Base-by-base conservation (phyloP, 352 stramenopile genomes). In the Pythium volutum region DNA sequence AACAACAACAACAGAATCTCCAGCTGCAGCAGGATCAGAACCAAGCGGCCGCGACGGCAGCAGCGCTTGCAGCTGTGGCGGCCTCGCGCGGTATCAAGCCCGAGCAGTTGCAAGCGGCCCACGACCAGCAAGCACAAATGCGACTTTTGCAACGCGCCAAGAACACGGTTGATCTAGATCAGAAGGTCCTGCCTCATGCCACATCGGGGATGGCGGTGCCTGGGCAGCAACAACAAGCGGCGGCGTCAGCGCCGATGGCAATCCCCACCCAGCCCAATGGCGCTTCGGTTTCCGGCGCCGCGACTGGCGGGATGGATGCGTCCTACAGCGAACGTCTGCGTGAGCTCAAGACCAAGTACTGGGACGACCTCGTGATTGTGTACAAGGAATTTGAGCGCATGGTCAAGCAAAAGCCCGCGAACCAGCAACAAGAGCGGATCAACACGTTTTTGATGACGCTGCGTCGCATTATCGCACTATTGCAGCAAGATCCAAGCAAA, bases 331-430 rank as follows among this genome's bases (percentile, higher is more conserved):
- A 93, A 26, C 74, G 81, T 22, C 70, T 91, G n/a, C 84, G 84
- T 53, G 77, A 91, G 56, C 79, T 91, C 67, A 89, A 88, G 52
- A 62, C 67, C 22, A 93, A 93, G 59, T 91, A 93, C 48, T 93
- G 81, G 81, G 79, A 93, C 27, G 81, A 91, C 45, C 55, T 93
- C 11, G 76, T 93, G 46, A 80, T 91, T 49, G 84, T 93, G 23
- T 91, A 90, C 55, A 75, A 76, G 18, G 84, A 93, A 54, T 93
- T 93, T 55, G 81, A 91, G 49, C 76, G 82, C 29, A 91, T 93
- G 84, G 84, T 91, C 26, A 88, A 89, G 62, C 80, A 93, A 59
- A 91, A 91, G 46, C 80, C 80, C 0, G 75, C 77, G 11, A 89
- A 86, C 18, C 79, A 89, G 59, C 81, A 93, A 54, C 80, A 91